Evolutionary conservation across 805 yeast species (phyloP).

Genomic region (Pichia phayaonensis): DNA sequence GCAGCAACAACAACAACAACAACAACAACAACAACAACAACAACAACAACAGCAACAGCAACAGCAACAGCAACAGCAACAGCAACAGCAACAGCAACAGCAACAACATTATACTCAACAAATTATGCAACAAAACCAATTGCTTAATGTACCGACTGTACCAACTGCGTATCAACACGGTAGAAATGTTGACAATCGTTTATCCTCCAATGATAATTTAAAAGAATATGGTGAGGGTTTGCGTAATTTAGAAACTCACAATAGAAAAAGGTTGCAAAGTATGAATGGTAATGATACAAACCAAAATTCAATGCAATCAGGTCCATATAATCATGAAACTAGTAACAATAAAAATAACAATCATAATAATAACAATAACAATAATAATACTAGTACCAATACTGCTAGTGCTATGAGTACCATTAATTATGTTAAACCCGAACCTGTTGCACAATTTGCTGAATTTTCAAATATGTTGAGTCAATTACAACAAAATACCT

Average conservation of each 20-base stretch:
- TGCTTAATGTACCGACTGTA: slow-evolving; percentile 2
- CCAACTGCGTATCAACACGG: slow-evolving; percentile 17
- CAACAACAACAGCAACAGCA: too few species aligned
- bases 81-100: slow-evolving; percentile 1
- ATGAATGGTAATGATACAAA: not conserved
- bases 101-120: not conserved
- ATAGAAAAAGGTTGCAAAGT: slow-evolving; percentile 47
- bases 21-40: not conserved
- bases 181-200: slow-evolving; percentile 3
- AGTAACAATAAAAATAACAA: not conserved
- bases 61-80: slow-evolving; percentile 13
- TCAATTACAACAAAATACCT: slow-evolving; percentile 9
- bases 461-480: slow-evolving; percentile 16
- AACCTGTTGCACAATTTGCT: slow-evolving; percentile 12
- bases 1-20: slow-evolving; percentile 12
- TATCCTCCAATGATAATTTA: slow-evolving; percentile 19
- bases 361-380: not conserved
- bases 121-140: not conserved
- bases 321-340: not conserved
- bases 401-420: slow-evolving; percentile 15
- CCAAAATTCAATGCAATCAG: not conserved
- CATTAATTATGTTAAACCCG: slow-evolving; percentile 2
- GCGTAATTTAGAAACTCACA: slow-evolving; percentile 67
- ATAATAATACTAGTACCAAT: not conserved
- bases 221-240: slow-evolving; percentile 80